Conservation (phyloP, 129 eudicot species). For the Scalesia atractyloides region DNA sequence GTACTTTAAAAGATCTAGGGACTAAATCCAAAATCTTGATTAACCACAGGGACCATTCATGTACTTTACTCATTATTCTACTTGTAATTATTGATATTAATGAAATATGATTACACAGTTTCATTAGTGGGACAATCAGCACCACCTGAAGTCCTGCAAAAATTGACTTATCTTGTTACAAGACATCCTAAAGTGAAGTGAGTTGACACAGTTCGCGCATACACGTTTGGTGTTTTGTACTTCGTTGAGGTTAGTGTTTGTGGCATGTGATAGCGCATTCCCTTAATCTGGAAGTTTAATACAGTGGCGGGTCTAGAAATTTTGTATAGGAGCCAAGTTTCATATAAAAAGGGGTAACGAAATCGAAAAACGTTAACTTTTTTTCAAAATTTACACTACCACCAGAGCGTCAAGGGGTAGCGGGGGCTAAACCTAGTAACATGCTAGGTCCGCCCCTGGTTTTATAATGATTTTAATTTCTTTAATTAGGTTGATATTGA, state of each 20-base stretch:
- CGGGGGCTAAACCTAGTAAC: too few relatives aligned
- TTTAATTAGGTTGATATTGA: conserved; percentile 78
- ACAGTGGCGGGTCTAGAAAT: too few relatives aligned
- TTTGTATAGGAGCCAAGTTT: too few relatives aligned
- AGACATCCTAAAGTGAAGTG: conserved; percentile 87
- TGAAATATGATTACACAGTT: conserved; percentile 41
- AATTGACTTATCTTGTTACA: conserved; percentile 79
- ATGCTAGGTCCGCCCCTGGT: too few relatives aligned
- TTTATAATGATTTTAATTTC: not conserved
- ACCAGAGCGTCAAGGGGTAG: too few relatives aligned
- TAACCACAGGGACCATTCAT: too few relatives aligned
- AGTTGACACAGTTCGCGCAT: conserved; percentile 89
- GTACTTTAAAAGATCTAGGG: too few relatives aligned
- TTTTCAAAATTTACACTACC: too few relatives aligned
- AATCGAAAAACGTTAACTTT: too few relatives aligned
- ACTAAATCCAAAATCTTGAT: too few relatives aligned
- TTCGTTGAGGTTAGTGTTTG: conserved; percentile 75
- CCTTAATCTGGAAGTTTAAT: not conserved
- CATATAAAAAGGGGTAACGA: too few relatives aligned
- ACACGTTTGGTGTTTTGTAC: conserved; percentile 84
- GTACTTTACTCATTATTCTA: too few relatives aligned
- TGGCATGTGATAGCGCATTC: not conserved
- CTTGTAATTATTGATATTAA: not conserved
- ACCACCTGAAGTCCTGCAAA: conserved; percentile 89
- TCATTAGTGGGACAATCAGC: conserved; percentile 98